Percentiles rank a stretch among this genome's conserved stretches.
Conservation (phyloP, 495 filamentous ascomycete genomes). For the Hyphodiscus hymeniophilus region DNA sequence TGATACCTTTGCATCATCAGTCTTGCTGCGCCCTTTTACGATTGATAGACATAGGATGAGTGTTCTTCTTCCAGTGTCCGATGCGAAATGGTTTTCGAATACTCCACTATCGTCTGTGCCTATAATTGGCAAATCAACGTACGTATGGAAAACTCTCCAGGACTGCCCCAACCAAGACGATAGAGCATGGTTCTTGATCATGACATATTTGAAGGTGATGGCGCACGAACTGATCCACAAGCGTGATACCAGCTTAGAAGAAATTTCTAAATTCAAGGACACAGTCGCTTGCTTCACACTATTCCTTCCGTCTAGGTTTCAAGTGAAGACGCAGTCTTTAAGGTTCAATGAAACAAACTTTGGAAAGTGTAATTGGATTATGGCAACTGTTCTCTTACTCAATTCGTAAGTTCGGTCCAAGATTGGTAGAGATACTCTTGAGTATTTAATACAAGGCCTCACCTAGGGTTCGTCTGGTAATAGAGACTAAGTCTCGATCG, state of each 20-base stretch:
- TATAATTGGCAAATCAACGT: neutral
- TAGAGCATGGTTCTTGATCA: neutral
- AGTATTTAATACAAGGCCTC: too few species aligned
- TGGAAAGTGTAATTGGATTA: neutral
- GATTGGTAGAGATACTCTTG: too few species aligned
- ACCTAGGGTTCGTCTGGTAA: too few species aligned
- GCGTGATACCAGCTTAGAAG: neutral
- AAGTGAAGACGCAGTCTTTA: neutral
- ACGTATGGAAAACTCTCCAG: neutral
- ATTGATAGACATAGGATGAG: neutral
- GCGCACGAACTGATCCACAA: neutral
- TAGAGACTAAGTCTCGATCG: too few species aligned
- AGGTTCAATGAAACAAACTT: neutral
- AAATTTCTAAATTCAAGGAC: neutral
- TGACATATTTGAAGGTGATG: neutral
- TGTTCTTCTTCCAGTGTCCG: neutral
- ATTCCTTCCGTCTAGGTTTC: neutral
- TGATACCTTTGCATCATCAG: conserved; percentile 25
- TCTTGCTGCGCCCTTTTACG: neutral
- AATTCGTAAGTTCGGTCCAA: too few species aligned
- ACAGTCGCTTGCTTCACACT: neutral
- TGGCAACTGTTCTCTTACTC: too few species aligned
- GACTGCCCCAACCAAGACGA: neutral
- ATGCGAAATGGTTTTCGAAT: neutral
- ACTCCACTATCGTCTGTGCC: neutral